These are phyloP conservation scores for Odonthalia washingtoniensis DNA, from an alignment of 31 red algal species.

Conservation along the genomic window DNA sequence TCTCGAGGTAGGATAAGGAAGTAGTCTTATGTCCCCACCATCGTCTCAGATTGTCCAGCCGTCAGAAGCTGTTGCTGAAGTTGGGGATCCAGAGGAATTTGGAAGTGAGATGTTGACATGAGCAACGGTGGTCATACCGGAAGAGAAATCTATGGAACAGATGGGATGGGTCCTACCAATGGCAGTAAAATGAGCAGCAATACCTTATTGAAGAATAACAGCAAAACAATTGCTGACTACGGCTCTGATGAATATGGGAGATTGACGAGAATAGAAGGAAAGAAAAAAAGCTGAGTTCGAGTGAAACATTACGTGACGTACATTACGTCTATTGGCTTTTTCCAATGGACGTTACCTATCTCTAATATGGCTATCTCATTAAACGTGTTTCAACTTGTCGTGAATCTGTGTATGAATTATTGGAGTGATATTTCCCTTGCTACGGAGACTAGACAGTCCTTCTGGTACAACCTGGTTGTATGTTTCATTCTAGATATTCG, in stretches of 20 bases:
- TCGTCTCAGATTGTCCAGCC: conserved; percentile 63
- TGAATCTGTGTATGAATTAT: conserved; percentile 72
- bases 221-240: conserved; percentile 24
- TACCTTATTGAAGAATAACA: not conserved
- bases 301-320: conserved; percentile 75
- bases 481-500: conserved; percentile 55
- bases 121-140: not conserved
- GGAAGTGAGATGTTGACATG: not conserved
- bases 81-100: conserved; percentile 35
- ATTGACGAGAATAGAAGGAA: conserved; percentile 65
- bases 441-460: conserved; percentile 1
- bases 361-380: conserved; percentile 28
- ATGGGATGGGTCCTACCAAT: not conserved
- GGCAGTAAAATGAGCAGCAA: too few species aligned
- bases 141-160: not conserved
- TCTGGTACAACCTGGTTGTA: conserved; percentile 39
- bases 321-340: conserved; percentile 59
- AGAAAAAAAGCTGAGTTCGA: conserved; percentile 62
- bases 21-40: conserved; percentile 54
- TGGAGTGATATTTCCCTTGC: conserved; percentile 60
- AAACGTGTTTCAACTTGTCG: conserved; percentile 44
- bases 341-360: conserved; percentile 43
- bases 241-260: conserved; percentile 56
- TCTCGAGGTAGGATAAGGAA: conserved; percentile 50
- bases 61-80: conserved; percentile 58